phyloP scores from a whole-genome alignment of 2,329 filamentous ascomycete species.

The Emericellopsis atlantica region DNA sequence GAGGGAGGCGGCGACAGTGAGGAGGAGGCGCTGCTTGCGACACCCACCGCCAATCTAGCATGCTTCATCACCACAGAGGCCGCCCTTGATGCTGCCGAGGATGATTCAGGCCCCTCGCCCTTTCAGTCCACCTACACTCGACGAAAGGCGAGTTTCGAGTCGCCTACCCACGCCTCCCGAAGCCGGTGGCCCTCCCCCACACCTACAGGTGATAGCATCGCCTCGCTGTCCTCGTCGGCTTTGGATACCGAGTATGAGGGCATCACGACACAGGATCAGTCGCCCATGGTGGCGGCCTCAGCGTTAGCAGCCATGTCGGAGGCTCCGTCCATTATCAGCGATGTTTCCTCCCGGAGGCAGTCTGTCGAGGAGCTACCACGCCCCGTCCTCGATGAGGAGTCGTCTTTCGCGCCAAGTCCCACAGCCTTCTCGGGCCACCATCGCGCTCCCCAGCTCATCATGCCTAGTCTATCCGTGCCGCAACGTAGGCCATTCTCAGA shows the following conservation, averaged over 20 bases:
- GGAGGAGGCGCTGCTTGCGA: background rate
- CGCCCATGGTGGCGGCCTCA: conserved; percentile 13
- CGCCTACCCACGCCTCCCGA: conserved; percentile 1
- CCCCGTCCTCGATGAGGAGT: no score
- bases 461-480: conserved; percentile 92
- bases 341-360: conserved; percentile 36
- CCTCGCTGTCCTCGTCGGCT: conserved; percentile 4
- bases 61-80: conserved; percentile 23
- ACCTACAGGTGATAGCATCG: conserved; percentile 3
- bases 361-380: conserved; percentile 22
- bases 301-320: conserved; percentile 12
- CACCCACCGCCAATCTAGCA: conserved; percentile 7
- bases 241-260: conserved; percentile 2
- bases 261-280: conserved; percentile 6
- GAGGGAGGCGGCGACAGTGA: conserved; percentile 39
- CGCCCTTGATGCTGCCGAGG: conserved; percentile 12
- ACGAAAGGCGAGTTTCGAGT: conserved; percentile 3
- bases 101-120: conserved; percentile 3
- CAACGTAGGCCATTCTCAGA: conserved; percentile 80
- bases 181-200: conserved; percentile 2
- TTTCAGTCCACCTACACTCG: background rate
- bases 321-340: conserved; percentile 25
- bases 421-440: conserved; percentile 5
- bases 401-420: conserved; percentile 2
- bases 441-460: conserved; percentile 69